These are phyloP conservation scores for Alternaria ethzedia DNA, from an alignment of 2,329 filamentous ascomycete species.

Conservation along the genomic window DNA sequence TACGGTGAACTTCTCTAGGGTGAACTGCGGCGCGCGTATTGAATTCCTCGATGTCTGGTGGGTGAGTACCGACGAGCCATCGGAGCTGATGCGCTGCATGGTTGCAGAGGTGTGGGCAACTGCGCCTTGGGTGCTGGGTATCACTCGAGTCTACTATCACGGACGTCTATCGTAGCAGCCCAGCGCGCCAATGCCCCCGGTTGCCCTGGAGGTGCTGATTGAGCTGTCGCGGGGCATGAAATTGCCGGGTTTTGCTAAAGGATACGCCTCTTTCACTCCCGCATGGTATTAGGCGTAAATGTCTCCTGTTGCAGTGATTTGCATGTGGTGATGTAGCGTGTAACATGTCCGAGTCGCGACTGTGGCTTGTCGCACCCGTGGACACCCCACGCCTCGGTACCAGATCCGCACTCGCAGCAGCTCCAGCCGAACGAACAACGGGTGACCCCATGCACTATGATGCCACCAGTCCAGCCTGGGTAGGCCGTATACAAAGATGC, in stretches of 20 bases:
- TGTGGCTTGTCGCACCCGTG: slow-evolving; percentile 34
- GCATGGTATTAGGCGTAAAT: not conserved
- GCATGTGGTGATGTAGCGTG: not conserved
- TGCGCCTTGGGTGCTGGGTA: not conserved
- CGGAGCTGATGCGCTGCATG: slow-evolving; percentile 48
- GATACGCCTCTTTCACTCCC: not conserved
- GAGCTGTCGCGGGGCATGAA: slow-evolving; percentile 20
- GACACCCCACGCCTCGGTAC: slow-evolving; percentile 27
- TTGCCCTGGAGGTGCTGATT: slow-evolving; percentile 17
- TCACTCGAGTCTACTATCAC: slow-evolving; percentile 6
- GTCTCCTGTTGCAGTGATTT: not conserved
- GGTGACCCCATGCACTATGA: slow-evolving; percentile 25
- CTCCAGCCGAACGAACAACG: slow-evolving; percentile 13
- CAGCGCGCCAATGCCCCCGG: slow-evolving; percentile 18
- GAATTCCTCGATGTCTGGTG: slow-evolving; percentile 48
- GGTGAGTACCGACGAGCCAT: slow-evolving; percentile 53
- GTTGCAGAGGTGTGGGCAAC: not conserved
- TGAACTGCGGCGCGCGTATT: slow-evolving; percentile 70
- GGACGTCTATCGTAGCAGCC: slow-evolving; percentile 16
- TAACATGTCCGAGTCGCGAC: slow-evolving; percentile 2
- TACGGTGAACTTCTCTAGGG: slow-evolving; percentile 73
- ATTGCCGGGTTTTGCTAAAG: not conserved
- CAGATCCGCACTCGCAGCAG: slow-evolving; percentile 18
- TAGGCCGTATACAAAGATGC: not conserved
- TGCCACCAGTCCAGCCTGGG: not conserved